Percentiles rank a stretch among this genome's conserved stretches.
Conservation (phyloP, 306 rosid genomes). For the Hippophae rhamnoides region DNA sequence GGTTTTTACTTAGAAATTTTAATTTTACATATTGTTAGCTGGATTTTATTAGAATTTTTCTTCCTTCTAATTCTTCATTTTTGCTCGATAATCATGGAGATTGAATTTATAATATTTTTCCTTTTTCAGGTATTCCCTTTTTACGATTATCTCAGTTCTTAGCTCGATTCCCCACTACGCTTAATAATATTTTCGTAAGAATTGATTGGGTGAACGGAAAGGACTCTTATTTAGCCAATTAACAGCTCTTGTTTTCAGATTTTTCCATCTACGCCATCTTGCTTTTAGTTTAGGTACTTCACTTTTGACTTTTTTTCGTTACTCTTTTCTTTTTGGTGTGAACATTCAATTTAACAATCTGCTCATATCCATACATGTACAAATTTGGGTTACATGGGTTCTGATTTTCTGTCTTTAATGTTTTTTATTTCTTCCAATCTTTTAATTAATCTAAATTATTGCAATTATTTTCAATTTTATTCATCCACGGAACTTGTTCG, state of each 20-base stretch:
- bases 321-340: not conserved
- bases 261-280: constrained; percentile 15
- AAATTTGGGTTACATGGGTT: constrained; percentile 18
- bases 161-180: constrained; percentile 22
- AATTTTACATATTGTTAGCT: not conserved
- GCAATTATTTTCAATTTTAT: constrained; percentile 7
- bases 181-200: constrained; percentile 8
- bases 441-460: constrained; percentile 22
- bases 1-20: not conserved
- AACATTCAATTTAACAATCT: too few relatives aligned
- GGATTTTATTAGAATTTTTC: not conserved
- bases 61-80: not conserved
- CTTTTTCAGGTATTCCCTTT: constrained; percentile 30
- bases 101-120: constrained; percentile 4
- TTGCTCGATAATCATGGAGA: not conserved
- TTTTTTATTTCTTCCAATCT: not conserved
- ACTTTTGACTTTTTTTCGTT: too few relatives aligned
- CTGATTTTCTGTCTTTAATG: constrained; percentile 7
- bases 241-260: constrained; percentile 18
- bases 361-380: not conserved
- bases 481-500: too few relatives aligned
- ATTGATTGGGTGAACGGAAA: constrained; percentile 12
- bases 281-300: constrained; percentile 32
- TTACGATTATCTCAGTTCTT: constrained; percentile 25
- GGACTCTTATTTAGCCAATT: constrained; percentile 24